Evolutionary conservation across 2,329 filamentous ascomycete genomes (phyloP).

Genomic region (Keithomyces neogunnii): DNA sequence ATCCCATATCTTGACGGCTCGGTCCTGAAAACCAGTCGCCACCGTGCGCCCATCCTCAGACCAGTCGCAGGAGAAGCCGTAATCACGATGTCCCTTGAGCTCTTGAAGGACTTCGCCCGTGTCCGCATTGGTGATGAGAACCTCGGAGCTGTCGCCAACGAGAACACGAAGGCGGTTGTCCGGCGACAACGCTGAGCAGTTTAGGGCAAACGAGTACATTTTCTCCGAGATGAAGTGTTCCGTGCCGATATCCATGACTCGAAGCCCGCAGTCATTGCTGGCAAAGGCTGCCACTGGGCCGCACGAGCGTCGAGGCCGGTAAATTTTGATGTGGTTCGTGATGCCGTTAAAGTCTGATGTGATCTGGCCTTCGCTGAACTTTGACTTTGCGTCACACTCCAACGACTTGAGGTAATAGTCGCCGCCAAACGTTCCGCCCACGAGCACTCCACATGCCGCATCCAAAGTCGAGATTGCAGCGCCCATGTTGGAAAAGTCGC

Average conservation of each 20-base stretch:
- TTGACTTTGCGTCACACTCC: slow-evolving; percentile 27
- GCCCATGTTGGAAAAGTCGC: slow-evolving; percentile 25
- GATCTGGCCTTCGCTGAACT: slow-evolving; percentile 35
- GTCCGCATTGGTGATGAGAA: slow-evolving; percentile 62
- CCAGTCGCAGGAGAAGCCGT: slow-evolving; percentile 72
- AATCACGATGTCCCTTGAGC: slow-evolving; percentile 59
- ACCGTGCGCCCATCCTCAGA: slow-evolving; percentile 68
- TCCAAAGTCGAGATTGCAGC: slow-evolving; percentile 42
- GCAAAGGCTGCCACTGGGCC: slow-evolving; percentile 50
- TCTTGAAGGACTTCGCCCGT: slow-evolving; percentile 48
- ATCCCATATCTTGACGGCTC: slow-evolving; percentile 66
- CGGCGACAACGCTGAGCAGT: slow-evolving; percentile 65
- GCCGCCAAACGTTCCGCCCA: slow-evolving; percentile 51
- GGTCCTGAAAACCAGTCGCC: slow-evolving; percentile 72
- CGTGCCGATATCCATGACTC: slow-evolving; percentile 49
- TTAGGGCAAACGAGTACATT: slow-evolving; percentile 54
- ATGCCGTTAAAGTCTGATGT: slow-evolving; percentile 45
- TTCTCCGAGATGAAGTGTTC: slow-evolving; percentile 48
- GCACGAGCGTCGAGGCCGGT: slow-evolving; percentile 42
- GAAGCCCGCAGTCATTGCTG: slow-evolving; percentile 53
- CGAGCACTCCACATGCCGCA: slow-evolving; percentile 44
- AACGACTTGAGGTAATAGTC: slow-evolving; percentile 43
- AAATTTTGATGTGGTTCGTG: slow-evolving; percentile 56
- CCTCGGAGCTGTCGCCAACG: slow-evolving; percentile 60
- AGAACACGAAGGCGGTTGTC: slow-evolving; percentile 63